Evolutionary conservation across 331 rosid genomes (phyloP).

Genomic region (Cydonia oblonga): DNA sequence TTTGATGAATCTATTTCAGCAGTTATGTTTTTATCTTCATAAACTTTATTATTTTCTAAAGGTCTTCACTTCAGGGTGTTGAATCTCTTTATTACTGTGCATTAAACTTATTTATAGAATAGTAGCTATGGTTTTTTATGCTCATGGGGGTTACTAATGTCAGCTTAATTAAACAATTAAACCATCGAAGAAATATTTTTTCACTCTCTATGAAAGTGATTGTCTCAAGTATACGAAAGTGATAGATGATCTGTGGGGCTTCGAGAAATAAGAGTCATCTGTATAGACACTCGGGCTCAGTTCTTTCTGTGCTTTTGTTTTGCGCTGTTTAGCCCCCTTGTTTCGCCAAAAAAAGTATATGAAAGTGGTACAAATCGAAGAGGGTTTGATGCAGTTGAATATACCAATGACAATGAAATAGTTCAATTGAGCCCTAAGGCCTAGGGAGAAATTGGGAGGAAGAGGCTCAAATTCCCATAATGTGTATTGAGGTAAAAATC

Average conservation of each 20-base stretch:
- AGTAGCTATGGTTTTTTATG: neutral
- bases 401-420: neutral
- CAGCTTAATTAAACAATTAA: neutral
- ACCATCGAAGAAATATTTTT: neutral
- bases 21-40: neutral
- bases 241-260: neutral
- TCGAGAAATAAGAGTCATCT: neutral
- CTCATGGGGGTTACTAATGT: neutral
- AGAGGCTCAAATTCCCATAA: neutral
- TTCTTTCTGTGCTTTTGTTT: neutral
- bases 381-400: neutral
- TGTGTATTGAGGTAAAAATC: neutral
- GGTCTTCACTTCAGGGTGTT: neutral
- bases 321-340: neutral
- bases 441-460: neutral
- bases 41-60: neutral
- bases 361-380: neutral
- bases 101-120: neutral
- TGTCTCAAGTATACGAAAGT: neutral
- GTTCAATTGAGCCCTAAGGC: neutral
- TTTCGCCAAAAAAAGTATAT: neutral
- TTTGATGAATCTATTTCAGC: neutral
- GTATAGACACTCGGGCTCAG: neutral
- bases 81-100: constrained; percentile 1
- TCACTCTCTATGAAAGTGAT: neutral